Evolutionary conservation across 352 stramenopile species (phyloP).

Genomic region (Phytopythium litorale): DNA sequence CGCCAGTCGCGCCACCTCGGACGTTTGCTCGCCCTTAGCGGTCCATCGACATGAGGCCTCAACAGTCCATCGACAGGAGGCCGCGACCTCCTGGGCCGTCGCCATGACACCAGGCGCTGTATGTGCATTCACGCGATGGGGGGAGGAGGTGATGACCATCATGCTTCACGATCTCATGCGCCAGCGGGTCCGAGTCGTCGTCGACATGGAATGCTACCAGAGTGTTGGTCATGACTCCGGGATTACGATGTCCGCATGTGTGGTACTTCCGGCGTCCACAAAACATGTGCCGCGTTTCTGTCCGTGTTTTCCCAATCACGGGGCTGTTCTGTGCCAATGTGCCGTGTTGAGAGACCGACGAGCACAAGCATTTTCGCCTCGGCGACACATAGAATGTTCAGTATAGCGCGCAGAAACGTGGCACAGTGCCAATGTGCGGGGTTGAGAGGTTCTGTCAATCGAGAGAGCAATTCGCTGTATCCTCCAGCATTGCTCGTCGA

Average conservation of each 20-base stretch:
- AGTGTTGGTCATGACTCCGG: too few species aligned
- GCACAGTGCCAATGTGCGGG: neutral
- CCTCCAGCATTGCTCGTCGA: neutral
- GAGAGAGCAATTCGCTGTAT: neutral
- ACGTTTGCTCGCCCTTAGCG: too few species aligned
- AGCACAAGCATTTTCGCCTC: neutral
- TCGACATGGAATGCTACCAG: neutral
- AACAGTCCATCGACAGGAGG: too few species aligned
- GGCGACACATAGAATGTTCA: neutral
- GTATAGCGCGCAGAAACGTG: neutral
- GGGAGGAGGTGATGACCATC: too few species aligned
- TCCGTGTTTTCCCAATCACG: neutral
- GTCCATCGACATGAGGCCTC: too few species aligned
- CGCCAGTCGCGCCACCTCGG: too few species aligned
- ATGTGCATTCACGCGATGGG: too few species aligned
- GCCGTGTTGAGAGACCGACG: neutral
- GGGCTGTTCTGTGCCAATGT: neutral
- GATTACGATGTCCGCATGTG: neutral
- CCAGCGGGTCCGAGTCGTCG: too few species aligned
- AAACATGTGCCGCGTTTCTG: conserved; percentile 4
- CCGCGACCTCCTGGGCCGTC: too few species aligned
- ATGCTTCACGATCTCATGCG: too few species aligned
- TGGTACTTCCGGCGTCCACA: neutral
- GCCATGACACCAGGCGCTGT: too few species aligned
- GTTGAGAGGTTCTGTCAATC: too few species aligned